These are phyloP conservation scores for Setomelanomma holmii DNA, from an alignment of 2,329 filamentous ascomycete species.

Conservation along the genomic window DNA sequence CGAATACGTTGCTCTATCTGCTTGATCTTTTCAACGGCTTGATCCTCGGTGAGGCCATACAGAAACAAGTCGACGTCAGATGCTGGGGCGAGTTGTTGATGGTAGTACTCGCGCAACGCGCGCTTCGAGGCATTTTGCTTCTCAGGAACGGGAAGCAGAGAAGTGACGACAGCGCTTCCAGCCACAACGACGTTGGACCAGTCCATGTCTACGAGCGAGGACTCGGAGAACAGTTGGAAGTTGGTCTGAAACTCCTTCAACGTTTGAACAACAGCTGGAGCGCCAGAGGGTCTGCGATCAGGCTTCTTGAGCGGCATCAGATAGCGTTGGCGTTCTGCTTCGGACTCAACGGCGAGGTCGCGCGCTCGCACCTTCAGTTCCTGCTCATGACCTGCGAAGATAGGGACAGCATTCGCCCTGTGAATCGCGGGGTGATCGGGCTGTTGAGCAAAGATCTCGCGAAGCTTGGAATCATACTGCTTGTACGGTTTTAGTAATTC, in stretches of 20 bases:
- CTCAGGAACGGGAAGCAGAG: constrained; percentile 69
- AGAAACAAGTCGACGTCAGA: constrained; percentile 89
- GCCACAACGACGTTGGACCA: constrained; percentile 85
- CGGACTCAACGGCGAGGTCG: constrained; percentile 63
- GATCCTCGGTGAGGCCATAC: constrained; percentile 77
- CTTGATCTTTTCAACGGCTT: constrained; percentile 83
- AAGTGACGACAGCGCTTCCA: constrained; percentile 81
- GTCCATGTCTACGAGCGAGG: constrained; percentile 74
- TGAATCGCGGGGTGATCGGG: constrained; percentile 65
- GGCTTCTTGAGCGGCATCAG: constrained; percentile 71
- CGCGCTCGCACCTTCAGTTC: constrained; percentile 69
- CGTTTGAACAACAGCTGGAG: constrained; percentile 71
- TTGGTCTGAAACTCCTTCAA: constrained; percentile 78
- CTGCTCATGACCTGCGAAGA: constrained; percentile 64
- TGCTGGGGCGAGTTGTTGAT: constrained; percentile 79
- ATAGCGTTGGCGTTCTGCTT: constrained; percentile 68
- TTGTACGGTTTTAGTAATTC: constrained; percentile 72
- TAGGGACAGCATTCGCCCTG: constrained; percentile 68
- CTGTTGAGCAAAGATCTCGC: constrained; percentile 73
- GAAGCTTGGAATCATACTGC: constrained; percentile 70
- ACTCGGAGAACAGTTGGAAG: constrained; percentile 83
- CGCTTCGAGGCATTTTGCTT: constrained; percentile 54
- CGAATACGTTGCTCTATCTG: constrained; percentile 78
- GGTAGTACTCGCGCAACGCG: constrained; percentile 69
- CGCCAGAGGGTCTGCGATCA: constrained; percentile 67